Base-by-base conservation (phyloP, 306 rosid genomes). In the Oemleria cerasiformis region DNA sequence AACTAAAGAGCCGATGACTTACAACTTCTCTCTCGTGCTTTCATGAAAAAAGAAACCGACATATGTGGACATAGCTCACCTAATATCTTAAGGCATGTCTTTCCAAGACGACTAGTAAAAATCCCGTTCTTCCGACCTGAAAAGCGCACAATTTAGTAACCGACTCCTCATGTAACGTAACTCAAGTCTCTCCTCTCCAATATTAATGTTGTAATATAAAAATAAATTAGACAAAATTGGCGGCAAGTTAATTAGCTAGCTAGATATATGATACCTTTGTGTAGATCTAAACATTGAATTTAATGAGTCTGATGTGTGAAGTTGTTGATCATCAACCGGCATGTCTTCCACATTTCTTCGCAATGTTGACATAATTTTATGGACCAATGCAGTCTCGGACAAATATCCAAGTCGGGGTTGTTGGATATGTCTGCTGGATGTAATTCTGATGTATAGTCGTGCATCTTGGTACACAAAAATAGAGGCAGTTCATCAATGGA, bases 401-500 rank as follows among this genome's bases (percentile, higher is more conserved):
- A 1, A 49, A 49, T 1, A 0, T 2, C n/a, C n/a, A 17, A 1
- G 10, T 2, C 5, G 23, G 0, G 0, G 34, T 45, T 11, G 3
- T 2, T 30, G 15, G 15, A 14, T 14, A 9, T 14, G 14, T 47
- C n/a, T 47, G 16, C n/a, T 12, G 74, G 74, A 64, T 30, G 2
- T 30, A 30, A 30, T 30, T 63, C 9, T 12, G 66, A 57, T 25
- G 53, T 36, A 61, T 41, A 4, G 63, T 42, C 68, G 19, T 20
- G 25, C 40, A 80, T 45, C 77, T 77, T 86, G 17, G 64, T 77
- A 71, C 90, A 80, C 62, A n/a, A 30, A 0, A 41, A 61, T 2
- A 78, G 15, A 9, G 78, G 65, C 38, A 50, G 11, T 0, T n/a
- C 0, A 4, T 41, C 38, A 63, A 63, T 42, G 2, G 0, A 0